Percentiles rank a stretch among this genome's conserved stretches.
phyloP scores from a whole-genome alignment of 352 stramenopile species.

The Thalassiosira mediterranea region DNA sequence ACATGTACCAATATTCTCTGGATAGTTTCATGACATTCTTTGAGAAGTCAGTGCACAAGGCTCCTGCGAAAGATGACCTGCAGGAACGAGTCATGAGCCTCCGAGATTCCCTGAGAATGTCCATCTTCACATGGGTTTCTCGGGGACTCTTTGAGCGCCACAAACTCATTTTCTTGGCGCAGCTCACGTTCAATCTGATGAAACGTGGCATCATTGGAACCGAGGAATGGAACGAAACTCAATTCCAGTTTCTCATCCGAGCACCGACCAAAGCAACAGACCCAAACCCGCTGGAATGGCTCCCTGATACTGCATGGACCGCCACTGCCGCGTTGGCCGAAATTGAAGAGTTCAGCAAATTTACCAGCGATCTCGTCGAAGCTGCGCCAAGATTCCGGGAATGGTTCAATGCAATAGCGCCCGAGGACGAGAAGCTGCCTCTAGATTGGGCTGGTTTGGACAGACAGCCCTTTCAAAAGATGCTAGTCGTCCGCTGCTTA shows the following conservation, averaged over 20 bases:
- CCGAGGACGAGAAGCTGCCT: conserved; percentile 95
- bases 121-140: conserved; percentile 95
- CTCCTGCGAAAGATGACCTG: conserved; percentile 87
- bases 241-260: conserved; percentile 96
- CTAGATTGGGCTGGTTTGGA: conserved; percentile 96
- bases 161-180: conserved; percentile 96
- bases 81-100: conserved; percentile 91
- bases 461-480: conserved; percentile 94
- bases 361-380: conserved; percentile 95
- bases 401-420: conserved; percentile 96
- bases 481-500: conserved; percentile 93
- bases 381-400: conserved; percentile 94
- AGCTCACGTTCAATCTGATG: conserved; percentile 98
- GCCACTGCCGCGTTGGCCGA: conserved; percentile 89
- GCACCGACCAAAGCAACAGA: conserved; percentile 84
- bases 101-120: conserved; percentile 93
- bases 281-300: conserved; percentile 88
- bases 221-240: conserved; percentile 91
- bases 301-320: conserved; percentile 91
- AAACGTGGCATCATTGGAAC: conserved; percentile 92
- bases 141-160: conserved; percentile 94
- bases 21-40: conserved; percentile 97
- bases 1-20: conserved; percentile 98
- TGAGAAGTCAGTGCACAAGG: conserved; percentile 93
- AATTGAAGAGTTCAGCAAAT: conserved; percentile 96